These are phyloP conservation scores for Favolaschia claudopus DNA, from an alignment of 768 basidiomycete genomes.

Conservation along the genomic window DNA sequence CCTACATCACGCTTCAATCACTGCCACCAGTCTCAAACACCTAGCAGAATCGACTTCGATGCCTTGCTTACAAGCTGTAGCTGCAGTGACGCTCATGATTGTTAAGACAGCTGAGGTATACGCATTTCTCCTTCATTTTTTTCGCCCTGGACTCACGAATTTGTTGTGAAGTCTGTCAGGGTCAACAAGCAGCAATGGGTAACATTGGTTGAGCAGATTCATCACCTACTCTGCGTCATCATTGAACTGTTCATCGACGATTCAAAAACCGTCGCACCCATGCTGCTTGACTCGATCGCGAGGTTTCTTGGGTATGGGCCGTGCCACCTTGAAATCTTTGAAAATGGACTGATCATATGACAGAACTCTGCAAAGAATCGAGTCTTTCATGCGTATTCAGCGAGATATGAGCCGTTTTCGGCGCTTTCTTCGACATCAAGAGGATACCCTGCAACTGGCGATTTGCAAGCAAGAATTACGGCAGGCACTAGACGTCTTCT, in stretches of 20 bases:
- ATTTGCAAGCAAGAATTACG: too few species aligned
- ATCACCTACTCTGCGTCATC: neutral
- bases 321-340: too few species aligned
- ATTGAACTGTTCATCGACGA: neutral
- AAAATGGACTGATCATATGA: too few species aligned
- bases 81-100: constrained; percentile 1
- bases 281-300: neutral
- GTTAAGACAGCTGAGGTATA: constrained; percentile 3
- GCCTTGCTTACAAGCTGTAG: neutral
- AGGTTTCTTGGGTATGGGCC: neutral
- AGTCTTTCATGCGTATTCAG: too few species aligned
- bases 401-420: too few species aligned
- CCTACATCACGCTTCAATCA: neutral
- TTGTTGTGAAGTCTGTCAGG: neutral
- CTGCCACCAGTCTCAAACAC: neutral
- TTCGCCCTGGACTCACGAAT: too few species aligned
- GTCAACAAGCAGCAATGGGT: neutral
- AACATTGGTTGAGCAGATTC: neutral
- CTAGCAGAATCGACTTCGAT: neutral
- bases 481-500: too few species aligned
- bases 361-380: too few species aligned
- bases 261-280: neutral
- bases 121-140: neutral
- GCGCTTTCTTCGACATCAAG: too few species aligned
- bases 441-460: too few species aligned